Evolutionary conservation across 345 rosid species (phyloP).

Genomic region (Pelargonium nanum): DNA sequence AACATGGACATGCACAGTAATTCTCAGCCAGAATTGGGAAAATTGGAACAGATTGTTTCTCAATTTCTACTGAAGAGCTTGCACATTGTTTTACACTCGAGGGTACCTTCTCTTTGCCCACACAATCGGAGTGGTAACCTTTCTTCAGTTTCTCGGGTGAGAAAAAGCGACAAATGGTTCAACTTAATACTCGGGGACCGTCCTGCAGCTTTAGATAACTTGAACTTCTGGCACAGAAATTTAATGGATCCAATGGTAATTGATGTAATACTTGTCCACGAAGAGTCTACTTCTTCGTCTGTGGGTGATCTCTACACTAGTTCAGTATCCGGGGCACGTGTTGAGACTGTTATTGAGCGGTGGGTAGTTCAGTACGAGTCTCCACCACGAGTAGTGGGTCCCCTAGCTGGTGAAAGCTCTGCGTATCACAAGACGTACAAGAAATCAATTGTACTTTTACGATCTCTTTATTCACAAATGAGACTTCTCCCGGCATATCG

Average conservation of each 20-base stretch:
- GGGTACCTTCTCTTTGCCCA: conserved; percentile 63
- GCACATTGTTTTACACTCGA: conserved; percentile 60
- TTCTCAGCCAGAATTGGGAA: conserved; percentile 29
- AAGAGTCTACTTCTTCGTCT: conserved; percentile 28
- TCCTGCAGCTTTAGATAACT: conserved; percentile 53
- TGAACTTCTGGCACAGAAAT: conserved; percentile 68
- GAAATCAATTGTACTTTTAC: conserved; percentile 61
- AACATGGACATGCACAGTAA: conserved; percentile 33
- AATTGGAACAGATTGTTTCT: conserved; percentile 61
- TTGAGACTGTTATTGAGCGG: conserved; percentile 78
- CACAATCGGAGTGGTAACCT: conserved; percentile 26
- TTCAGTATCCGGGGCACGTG: conserved; percentile 14
- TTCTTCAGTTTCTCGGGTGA: conserved; percentile 29
- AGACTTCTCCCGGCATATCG: conserved; percentile 78
- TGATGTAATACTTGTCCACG: conserved; percentile 62
- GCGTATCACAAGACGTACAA: conserved; percentile 69
- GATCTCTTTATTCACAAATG: conserved; percentile 62
- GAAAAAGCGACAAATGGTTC: conserved; percentile 85
- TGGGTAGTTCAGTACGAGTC: conserved; percentile 79
- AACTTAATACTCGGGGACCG: conserved; percentile 76
- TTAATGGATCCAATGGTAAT: conserved; percentile 69
- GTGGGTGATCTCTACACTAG: conserved; percentile 20
- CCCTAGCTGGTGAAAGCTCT: conserved; percentile 34
- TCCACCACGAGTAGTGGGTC: conserved; percentile 29
- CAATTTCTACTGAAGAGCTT: conserved; percentile 70